Evolutionary conservation across 192 early-diverging fungal genomes (phyloP).

Genomic region (Backusella mclennaniae): DNA sequence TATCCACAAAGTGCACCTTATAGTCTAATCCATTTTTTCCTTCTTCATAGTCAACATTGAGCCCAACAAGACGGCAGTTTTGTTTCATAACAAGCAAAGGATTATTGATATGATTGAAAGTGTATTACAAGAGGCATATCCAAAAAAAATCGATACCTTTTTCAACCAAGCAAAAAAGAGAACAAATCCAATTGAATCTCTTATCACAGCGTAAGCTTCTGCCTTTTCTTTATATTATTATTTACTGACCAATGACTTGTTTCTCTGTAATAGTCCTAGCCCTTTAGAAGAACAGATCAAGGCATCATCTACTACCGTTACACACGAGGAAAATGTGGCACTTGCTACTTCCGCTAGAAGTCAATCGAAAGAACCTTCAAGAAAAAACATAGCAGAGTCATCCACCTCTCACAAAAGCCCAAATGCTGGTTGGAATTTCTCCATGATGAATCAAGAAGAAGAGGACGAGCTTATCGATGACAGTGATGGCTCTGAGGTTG

Average conservation of each 20-base stretch:
- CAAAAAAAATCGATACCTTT: not conserved
- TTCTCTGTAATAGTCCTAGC: not conserved
- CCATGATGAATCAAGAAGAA: not conserved
- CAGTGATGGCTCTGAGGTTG: not conserved
- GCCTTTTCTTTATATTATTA: not conserved
- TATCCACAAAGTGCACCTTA: not conserved
- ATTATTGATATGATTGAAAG: slow-evolving; percentile 16
- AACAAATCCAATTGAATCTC: not conserved
- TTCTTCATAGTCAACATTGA: slow-evolving; percentile 35
- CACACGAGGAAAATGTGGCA: not conserved
- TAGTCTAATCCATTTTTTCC: not conserved
- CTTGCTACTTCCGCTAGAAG: not conserved
- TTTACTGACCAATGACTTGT: not conserved
- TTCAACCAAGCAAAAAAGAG: not conserved
- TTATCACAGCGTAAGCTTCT: not conserved
- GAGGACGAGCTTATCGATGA: not conserved
- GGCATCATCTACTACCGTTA: not conserved
- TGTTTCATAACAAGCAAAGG: slow-evolving; percentile 30
- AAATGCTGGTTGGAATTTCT: not conserved
- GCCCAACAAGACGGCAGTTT: slow-evolving; percentile 31
- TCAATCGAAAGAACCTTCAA: not conserved
- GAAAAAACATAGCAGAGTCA: not conserved
- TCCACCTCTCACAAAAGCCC: not conserved
- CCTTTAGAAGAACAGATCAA: not conserved
- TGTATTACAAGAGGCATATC: slow-evolving; percentile 21